Evolutionary conservation across 2,329 filamentous ascomycete genomes (phyloP), one percentile per base, ranked within the genome.

Genomic region (Neonectria coccinea): DNA sequence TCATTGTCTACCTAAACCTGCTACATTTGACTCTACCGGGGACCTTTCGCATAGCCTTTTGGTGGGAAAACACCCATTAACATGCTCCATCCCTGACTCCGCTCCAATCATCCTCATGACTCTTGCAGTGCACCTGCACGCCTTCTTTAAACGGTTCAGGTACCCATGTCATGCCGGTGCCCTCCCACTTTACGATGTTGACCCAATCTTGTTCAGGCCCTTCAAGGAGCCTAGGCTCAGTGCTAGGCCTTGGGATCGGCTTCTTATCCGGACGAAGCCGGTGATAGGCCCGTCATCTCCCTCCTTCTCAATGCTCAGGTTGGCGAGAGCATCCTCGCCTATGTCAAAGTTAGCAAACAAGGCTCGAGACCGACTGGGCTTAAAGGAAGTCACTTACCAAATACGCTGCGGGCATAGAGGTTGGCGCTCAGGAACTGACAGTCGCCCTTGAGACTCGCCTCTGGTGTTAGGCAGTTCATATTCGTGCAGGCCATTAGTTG

Each of bases 371-470:
- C 51, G 18, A 20, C 25, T n/a, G 7, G 12, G n/a, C 10, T 12
- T 18, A 16, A 14, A 29, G 36, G 22, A 20, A 36, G 41, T 7
- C 75, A 88, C 94, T 84, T 91, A 99, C 96, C 96, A 79, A 99
- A 99, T 55, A 99, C 95, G 78, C 94, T 98, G 74, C 93, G 89
- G 67, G 96, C 96, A 77, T 99, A 99, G 42, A 99, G 82, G 76
- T 99, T 99, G 20, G 96, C 96, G 77, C 94, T 97, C 79, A 99
- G 81, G 85, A 99, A 99, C 77, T 97, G 94, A 78, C 96, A 99
- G 75, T 99, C 96, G 56, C 96, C 96, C 85, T 97, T 95, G 79
- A 99, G 87, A 65, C 94, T 97, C 25, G 95, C 96, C 77, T 98
- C 96, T 3, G 96, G 96, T 7, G 96, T 99, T 75, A 99, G 83